Conservation (phyloP, 192 early-diverging fungal species). For the Spinellus fusiger region DNA sequence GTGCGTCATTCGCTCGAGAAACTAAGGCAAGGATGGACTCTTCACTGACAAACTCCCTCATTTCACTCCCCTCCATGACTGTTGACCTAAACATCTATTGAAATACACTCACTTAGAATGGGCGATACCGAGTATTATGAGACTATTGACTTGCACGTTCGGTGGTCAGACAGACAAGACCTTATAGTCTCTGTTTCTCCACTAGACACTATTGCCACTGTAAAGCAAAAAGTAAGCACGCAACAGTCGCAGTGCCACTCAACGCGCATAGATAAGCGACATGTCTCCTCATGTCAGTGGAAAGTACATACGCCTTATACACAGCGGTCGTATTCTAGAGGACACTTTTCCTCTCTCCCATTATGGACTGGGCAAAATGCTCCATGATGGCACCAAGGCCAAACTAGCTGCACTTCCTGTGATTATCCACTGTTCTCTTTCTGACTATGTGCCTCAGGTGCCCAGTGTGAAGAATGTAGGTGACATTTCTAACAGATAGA, state of each 20-base stretch:
- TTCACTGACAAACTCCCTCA: no score
- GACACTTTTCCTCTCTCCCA: conserved; percentile 31
- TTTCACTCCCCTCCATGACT: no score
- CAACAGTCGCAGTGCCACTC: not conserved
- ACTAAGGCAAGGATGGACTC: no score
- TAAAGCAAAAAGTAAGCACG: conserved; percentile 41
- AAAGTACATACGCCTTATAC: conserved; percentile 48
- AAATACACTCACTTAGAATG: no score
- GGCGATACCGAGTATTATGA: conserved; percentile 11
- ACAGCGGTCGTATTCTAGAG: conserved; percentile 40
- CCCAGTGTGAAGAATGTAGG: not conserved
- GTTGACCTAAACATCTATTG: no score
- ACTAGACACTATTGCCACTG: conserved; percentile 25
- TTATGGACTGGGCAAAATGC: conserved; percentile 18
- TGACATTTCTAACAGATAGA: not conserved
- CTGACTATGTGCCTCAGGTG: conserved; percentile 33
- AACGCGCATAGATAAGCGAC: conserved; percentile 28
- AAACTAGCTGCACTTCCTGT: conserved; percentile 31
- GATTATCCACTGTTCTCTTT: conserved; percentile 48
- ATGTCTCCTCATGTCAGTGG: conserved; percentile 18
- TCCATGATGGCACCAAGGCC: conserved; percentile 16
- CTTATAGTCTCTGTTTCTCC: conserved; percentile 23
- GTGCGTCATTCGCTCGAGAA: no score
- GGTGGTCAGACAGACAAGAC: conserved; percentile 38
- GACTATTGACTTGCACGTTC: conserved; percentile 29